A percentile compares a stretch with the other conserved stretches of the same genome.
Evolutionary conservation across 345 rosid species (phyloP).

Genomic region (Aquilaria malaccensis): DNA sequence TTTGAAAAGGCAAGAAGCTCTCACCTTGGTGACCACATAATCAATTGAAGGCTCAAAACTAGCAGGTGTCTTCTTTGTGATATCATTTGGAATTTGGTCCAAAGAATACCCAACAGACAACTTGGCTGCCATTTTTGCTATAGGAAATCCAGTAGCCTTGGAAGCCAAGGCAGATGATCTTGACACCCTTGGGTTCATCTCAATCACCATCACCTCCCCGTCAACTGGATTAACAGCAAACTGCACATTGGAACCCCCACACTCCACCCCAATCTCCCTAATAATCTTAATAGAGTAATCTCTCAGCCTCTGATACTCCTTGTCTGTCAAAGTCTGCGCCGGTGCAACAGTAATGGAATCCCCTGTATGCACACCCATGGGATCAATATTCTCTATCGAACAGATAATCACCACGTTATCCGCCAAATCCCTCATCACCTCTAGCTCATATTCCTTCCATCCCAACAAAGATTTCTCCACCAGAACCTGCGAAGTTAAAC

Average conservation of each 20-base stretch:
- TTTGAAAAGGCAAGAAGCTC: conserved; percentile 12
- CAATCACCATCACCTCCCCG: conserved; percentile 98
- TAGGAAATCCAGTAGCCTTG: conserved; percentile 97
- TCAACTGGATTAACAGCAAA: conserved; percentile 91
- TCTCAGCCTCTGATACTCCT: conserved; percentile 90
- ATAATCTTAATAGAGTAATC: conserved; percentile 85
- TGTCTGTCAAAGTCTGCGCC: conserved; percentile 93
- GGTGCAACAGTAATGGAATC: conserved; percentile 98
- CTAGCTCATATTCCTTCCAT: conserved; percentile 97
- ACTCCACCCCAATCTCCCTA: conserved; percentile 98
- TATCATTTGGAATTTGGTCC: conserved; percentile 98
- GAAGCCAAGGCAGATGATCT: conserved; percentile 98
- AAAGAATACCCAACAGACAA: conserved; percentile 86
- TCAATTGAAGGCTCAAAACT: conserved; percentile 99
- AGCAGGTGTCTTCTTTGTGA: conserved; percentile 95
- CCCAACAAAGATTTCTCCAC: conserved; percentile 96
- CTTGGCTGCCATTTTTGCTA: conserved; percentile 98
- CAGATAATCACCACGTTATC: conserved; percentile 97
- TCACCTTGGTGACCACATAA: conserved; percentile 92
- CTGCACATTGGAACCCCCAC: conserved; percentile 99
- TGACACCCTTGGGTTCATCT: conserved; percentile 98
- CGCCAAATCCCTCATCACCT: conserved; percentile 96
- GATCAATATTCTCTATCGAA: conserved; percentile 94
- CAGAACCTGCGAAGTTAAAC: conserved; percentile 78
- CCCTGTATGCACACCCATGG: conserved; percentile 98